phyloP scores from a whole-genome alignment of 2,329 filamentous ascomycete species.

The Aspergillus sp. region DNA sequence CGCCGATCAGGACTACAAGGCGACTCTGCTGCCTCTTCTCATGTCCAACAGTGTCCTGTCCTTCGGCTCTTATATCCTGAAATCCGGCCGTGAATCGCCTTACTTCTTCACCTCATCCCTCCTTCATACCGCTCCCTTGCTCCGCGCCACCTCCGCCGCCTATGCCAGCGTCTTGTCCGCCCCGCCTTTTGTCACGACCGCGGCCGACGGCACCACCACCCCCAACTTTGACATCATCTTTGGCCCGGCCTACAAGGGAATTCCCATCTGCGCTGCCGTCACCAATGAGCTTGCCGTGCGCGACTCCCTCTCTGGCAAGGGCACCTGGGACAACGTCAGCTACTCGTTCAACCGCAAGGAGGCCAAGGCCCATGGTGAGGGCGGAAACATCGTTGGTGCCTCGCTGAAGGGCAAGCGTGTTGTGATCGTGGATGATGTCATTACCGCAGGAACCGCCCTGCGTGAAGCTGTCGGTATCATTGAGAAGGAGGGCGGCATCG shows the following conservation, averaged over 20 bases:
- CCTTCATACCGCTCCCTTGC: conserved; percentile 76
- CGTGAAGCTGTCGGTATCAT: conserved; percentile 90
- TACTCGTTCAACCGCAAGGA: conserved; percentile 97
- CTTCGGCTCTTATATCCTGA: conserved; percentile 61
- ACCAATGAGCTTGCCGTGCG: conserved; percentile 70
- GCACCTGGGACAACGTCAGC: conserved; percentile 63
- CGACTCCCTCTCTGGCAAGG: conserved; percentile 44
- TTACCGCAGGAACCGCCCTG: conserved; percentile 92
- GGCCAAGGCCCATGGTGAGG: conserved; percentile 92
- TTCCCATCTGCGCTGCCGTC: conserved; percentile 77
- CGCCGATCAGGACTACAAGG: conserved; percentile 32
- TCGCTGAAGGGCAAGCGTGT: conserved; percentile 78
- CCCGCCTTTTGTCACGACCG: conserved; percentile 38
- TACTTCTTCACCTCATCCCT: conserved; percentile 98
- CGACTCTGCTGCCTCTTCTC: conserved; percentile 32
- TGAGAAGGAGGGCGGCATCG: conserved; percentile 72
- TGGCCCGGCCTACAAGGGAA: conserved; percentile 94
- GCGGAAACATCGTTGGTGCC: conserved; percentile 86
- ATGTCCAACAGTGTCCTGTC: conserved; percentile 38
- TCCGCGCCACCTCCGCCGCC: conserved; percentile 71
- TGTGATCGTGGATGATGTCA: conserved; percentile 92
- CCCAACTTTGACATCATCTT: conserved; percentile 80
- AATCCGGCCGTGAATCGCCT: conserved; percentile 82
- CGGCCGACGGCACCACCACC: conserved; percentile 27
- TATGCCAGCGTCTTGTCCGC: conserved; percentile 63